Evolutionary conservation across 164 flowering plant species (phyloP).

Genomic region (Umbellularia californica): DNA sequence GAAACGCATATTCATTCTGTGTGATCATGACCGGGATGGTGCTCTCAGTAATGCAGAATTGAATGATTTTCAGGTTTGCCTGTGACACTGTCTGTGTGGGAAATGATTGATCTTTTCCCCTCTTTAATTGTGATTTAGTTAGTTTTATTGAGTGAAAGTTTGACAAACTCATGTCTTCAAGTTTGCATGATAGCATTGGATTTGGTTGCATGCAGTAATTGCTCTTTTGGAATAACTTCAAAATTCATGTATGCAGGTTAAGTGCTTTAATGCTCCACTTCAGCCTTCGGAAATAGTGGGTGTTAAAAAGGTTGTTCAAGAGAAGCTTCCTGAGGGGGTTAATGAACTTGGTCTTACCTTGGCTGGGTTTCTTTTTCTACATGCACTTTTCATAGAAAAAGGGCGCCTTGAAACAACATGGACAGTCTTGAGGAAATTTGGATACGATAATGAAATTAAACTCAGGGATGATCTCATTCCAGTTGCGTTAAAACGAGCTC

Average conservation of each 20-base stretch:
- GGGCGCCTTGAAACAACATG: slow-evolving; percentile 98
- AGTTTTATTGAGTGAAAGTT: neutral
- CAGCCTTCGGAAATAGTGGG: slow-evolving; percentile 89
- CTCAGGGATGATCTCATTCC: slow-evolving; percentile 72
- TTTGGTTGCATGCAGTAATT: neutral
- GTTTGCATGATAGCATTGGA: neutral
- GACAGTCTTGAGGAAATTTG: slow-evolving; percentile 96
- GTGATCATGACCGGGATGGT: slow-evolving; percentile 73
- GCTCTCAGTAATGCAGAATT: slow-evolving; percentile 64
- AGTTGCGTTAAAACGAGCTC: slow-evolving; percentile 47
- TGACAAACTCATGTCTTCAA: neutral
- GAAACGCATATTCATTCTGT: slow-evolving; percentile 68
- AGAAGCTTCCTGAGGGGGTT: slow-evolving; percentile 87
- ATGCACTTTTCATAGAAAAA: slow-evolving; percentile 94
- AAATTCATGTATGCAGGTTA: slow-evolving; percentile 53
- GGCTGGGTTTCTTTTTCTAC: slow-evolving; percentile 90
- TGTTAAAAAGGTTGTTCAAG: slow-evolving; percentile 92
- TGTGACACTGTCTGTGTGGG: neutral
- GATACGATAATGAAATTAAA: slow-evolving; percentile 84
- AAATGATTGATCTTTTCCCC: neutral
- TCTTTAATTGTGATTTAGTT: neutral
- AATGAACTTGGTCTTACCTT: slow-evolving; percentile 83
- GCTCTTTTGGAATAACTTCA: neutral
- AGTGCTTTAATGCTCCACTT: slow-evolving; percentile 91
- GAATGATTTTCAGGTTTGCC: slow-evolving; percentile 83